Percentiles rank a stretch among this genome's conserved stretches.
These are phyloP conservation scores for Lasiosphaeria hispida DNA, from an alignment of 495 filamentous ascomycete genomes.

Conservation along the genomic window DNA sequence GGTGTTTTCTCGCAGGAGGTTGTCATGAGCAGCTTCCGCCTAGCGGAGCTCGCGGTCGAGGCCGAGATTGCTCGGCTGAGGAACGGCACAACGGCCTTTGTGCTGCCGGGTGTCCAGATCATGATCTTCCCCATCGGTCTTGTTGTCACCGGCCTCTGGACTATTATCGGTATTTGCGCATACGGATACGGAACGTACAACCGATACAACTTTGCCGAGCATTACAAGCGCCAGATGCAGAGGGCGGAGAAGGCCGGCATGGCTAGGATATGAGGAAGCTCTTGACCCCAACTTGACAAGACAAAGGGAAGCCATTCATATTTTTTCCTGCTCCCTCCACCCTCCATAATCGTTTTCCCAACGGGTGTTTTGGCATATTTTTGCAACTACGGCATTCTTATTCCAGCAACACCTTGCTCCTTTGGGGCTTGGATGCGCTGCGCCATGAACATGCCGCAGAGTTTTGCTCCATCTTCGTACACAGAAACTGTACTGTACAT, in stretches of 20 bases:
- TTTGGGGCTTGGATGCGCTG: too few relatives aligned
- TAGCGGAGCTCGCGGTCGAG: conserved; percentile 41
- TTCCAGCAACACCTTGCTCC: too few relatives aligned
- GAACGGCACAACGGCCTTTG: conserved; percentile 52
- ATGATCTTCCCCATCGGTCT: conserved; percentile 67
- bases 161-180: conserved; percentile 49
- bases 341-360: too few relatives aligned
- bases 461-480: conserved; percentile 3
- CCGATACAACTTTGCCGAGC: conserved; percentile 61
- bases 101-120: conserved; percentile 64
- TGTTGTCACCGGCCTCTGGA: conserved; percentile 63
- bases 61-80: conserved; percentile 29
- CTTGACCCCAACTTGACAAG: not conserved
- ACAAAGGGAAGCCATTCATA: not conserved
- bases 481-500: conserved; percentile 6
- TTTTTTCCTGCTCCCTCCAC: conserved; percentile 4
- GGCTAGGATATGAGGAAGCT: conserved; percentile 31
- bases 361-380: too few relatives aligned
- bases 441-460: too few relatives aligned
- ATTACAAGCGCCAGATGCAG: conserved; percentile 56
- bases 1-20: conserved; percentile 60
- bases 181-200: conserved; percentile 62
- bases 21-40: conserved; percentile 39
- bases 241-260: conserved; percentile 33
- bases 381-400: too few relatives aligned